A percentile compares a stretch with the other conserved stretches of the same genome.
These are phyloP conservation scores for Ophiocordyceps unilateralis DNA, from an alignment of 2,329 filamentous ascomycete genomes.

Conservation along the genomic window DNA sequence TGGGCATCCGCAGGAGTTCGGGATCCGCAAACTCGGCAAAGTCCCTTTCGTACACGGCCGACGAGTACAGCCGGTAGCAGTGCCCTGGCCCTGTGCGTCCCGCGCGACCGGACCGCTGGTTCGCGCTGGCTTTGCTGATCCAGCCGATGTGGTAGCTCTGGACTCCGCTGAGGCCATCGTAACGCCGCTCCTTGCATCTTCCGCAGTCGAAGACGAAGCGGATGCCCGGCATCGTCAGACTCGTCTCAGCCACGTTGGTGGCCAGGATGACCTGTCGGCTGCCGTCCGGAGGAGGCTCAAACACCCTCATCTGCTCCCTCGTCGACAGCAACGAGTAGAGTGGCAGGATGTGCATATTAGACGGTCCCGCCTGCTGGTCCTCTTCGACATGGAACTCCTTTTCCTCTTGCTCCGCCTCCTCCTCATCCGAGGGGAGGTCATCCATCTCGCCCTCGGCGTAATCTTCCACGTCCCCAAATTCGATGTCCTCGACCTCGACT, in stretches of 20 bases:
- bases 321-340: conserved; percentile 87
- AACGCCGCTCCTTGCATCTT: conserved; percentile 79
- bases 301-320: conserved; percentile 78
- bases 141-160: conserved; percentile 91
- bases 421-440: conserved; percentile 37
- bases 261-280: conserved; percentile 76
- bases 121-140: conserved; percentile 95
- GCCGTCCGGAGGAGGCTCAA: conserved; percentile 67
- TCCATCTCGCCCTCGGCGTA: conserved; percentile 40
- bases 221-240: conserved; percentile 88
- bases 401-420: conserved; percentile 37
- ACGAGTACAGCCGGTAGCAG: conserved; percentile 88
- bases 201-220: conserved; percentile 94
- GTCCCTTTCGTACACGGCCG: conserved; percentile 80
- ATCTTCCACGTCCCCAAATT: conserved; percentile 57
- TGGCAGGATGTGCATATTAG: conserved; percentile 76
- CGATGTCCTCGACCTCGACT: conserved; percentile 72
- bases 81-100: conserved; percentile 91
- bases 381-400: conserved; percentile 53
- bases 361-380: conserved; percentile 37
- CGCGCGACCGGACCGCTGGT: conserved; percentile 80
- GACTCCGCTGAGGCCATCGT: conserved; percentile 74
- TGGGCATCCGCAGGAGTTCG: conserved; percentile 77
- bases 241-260: conserved; percentile 94
- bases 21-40: conserved; percentile 76